Evolutionary conservation across 164 flowering plant genomes (phyloP), one percentile per base, ranked within the genome.

Genomic region (Berberis vulgaris): DNA sequence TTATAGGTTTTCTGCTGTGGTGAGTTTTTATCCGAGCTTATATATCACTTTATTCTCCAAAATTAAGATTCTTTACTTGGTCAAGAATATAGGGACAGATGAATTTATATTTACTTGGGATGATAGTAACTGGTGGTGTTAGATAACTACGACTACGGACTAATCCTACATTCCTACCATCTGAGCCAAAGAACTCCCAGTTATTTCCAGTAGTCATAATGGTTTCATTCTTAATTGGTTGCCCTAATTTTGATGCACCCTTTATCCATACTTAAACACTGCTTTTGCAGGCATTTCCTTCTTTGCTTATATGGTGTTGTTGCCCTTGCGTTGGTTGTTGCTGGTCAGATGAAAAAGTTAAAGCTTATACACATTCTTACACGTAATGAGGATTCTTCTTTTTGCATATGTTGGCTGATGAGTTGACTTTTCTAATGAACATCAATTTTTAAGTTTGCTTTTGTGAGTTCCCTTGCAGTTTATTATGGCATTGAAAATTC

Each of bases 1-100:
- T 94, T 72, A 65, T 91, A 84, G 95, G 86, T 71, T 94, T 94
- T 74, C 86, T 94, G 59, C 65, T 91, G 2, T 91, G 97, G 99
- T 94, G 75, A 86, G 93, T 41, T 12, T 1, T 26, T 50, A 10
- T 8, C 54, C 12, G 11, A 6, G 3, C n/a, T 26, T 26, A 26
- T 26, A 26, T 26, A 26, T 26, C 26, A 26, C 26, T 26, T 26
- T 26, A 26, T 26, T 26, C 26, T 26, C 26, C 26, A 26, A 26
- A 26, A 26, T 26, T 26, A 26, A 26, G 26, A 26, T 26, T 26
- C 26, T 26, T 26, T 26, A 26, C 26, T 26, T 26, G 26, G 26
- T 26, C 26, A 26, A 26, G 26, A 26, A 26, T 26, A 26, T 26
- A 26, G 26, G 26, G 26, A 26, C 26, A 26, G 26, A 26, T 26